phyloP scores from a whole-genome alignment of 1,284 basidiomycete genomes.

The Ceratobasidium sp. region DNA sequence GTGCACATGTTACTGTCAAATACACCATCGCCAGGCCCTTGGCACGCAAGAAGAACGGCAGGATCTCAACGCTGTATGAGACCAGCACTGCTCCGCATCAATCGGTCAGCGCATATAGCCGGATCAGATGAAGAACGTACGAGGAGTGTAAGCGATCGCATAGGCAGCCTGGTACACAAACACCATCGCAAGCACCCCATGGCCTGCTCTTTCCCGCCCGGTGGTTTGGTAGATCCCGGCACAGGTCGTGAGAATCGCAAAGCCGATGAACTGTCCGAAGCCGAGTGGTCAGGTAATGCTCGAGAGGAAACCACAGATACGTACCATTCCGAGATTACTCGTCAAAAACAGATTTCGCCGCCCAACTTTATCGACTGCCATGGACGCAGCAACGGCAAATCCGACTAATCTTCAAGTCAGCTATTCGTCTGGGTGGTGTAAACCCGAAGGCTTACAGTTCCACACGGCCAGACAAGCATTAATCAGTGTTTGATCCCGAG shows the following conservation, averaged over 20 bases:
- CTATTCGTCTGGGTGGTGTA: not conserved
- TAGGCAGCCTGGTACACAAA: conserved; percentile 53
- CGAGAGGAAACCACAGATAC: not conserved
- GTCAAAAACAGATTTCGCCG: conserved; percentile 73
- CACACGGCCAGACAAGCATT: conserved; percentile 42
- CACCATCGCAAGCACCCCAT: conserved; percentile 69
- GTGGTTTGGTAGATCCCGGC: conserved; percentile 28
- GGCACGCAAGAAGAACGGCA: conserved; percentile 75
- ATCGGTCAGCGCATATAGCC: conserved; percentile 26
- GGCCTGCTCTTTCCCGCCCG: conserved; percentile 33
- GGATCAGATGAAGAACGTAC: conserved; percentile 7
- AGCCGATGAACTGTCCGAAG: conserved; percentile 20
- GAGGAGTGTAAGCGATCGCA: conserved; percentile 75
- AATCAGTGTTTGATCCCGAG: conserved; percentile 45
- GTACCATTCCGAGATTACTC: conserved; percentile 71
- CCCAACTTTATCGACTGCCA: conserved; percentile 71
- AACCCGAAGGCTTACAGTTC: conserved; percentile 14
- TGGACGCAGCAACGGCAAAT: conserved; percentile 61
- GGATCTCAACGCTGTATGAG: conserved; percentile 75
- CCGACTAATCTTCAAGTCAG: conserved; percentile 9
- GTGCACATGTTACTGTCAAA: conserved; percentile 54
- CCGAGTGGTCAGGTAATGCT: not conserved
- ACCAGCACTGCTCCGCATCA: conserved; percentile 50
- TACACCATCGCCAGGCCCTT: conserved; percentile 78
- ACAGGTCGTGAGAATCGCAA: conserved; percentile 34